These are phyloP conservation scores for Epichloe amarillans DNA, from an alignment of 2,329 filamentous ascomycete genomes.

Conservation along the genomic window DNA sequence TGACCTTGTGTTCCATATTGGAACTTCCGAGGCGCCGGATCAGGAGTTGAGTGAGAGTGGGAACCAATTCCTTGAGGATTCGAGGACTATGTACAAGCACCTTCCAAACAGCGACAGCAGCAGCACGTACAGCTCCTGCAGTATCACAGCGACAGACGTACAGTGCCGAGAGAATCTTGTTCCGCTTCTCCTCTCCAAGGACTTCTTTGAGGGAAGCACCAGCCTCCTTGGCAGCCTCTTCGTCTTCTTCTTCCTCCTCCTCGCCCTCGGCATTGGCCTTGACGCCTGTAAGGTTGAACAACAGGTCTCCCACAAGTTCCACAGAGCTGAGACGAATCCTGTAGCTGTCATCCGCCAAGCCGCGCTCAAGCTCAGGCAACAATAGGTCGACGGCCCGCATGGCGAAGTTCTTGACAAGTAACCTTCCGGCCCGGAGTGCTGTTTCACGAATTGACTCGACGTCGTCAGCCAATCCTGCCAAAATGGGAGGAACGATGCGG, in stretches of 20 bases:
- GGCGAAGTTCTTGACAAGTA: constrained; percentile 97
- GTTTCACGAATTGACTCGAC: constrained; percentile 94
- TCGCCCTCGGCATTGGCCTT: constrained; percentile 68
- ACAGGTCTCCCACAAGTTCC: constrained; percentile 86
- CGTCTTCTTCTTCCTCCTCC: constrained; percentile 51
- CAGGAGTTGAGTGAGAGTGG: constrained; percentile 86
- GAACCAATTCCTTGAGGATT: constrained; percentile 88
- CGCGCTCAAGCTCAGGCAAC: constrained; percentile 86
- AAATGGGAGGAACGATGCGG: constrained; percentile 88
- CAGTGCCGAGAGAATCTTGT: constrained; percentile 91
- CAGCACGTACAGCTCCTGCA: constrained; percentile 75
- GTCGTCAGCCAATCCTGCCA: constrained; percentile 89
- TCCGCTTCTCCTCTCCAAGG: constrained; percentile 88
- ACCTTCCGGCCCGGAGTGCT: constrained; percentile 80
- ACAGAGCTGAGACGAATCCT: constrained; percentile 97
- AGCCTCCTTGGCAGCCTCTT: constrained; percentile 66
- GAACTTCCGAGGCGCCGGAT: constrained; percentile 88
- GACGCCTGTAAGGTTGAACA: constrained; percentile 96
- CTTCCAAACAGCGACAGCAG: constrained; percentile 92
- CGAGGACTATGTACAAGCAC: constrained; percentile 83
- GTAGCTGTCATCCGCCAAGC: constrained; percentile 93
- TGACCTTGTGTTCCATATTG: constrained; percentile 98
- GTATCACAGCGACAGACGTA: constrained; percentile 98
- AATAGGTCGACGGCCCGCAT: constrained; percentile 87
- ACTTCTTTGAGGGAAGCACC: constrained; percentile 87